These are phyloP conservation scores for Dendrobium nobile DNA, from an alignment of 106 monocot species.

Conservation along the genomic window DNA sequence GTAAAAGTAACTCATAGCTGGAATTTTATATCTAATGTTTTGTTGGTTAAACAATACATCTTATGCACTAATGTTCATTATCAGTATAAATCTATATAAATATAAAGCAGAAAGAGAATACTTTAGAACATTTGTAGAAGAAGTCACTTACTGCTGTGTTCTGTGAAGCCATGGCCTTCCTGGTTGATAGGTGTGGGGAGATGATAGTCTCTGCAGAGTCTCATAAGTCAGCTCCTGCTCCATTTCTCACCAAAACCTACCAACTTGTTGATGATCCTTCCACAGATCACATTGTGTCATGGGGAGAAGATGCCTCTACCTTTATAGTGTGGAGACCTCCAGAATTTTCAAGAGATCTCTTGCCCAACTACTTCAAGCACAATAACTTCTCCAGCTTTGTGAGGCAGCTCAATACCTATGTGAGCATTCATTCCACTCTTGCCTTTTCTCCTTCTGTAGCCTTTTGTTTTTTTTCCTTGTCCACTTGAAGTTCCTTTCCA, in stretches of 20 bases:
- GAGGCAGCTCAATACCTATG: slow-evolving; percentile 44
- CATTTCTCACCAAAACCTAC: slow-evolving; percentile 85
- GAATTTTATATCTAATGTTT: background rate
- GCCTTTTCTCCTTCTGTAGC: background rate
- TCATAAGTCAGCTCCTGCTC: slow-evolving; percentile 70
- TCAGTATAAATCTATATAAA: background rate
- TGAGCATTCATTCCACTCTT: slow-evolving; percentile 4
- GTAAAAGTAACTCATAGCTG: background rate
- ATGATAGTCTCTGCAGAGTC: slow-evolving; percentile 42
- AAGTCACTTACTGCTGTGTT: background rate
- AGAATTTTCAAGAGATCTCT: slow-evolving; percentile 9
- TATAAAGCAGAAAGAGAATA: background rate
- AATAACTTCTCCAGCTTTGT: slow-evolving; percentile 44
- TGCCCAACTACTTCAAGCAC: slow-evolving; percentile 38
- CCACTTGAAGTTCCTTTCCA: background rate
- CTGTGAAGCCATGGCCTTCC: slow-evolving; percentile 34
- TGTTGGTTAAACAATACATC: background rate
- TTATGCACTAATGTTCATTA: background rate
- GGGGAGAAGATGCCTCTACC: slow-evolving; percentile 5
- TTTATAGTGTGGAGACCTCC: slow-evolving; percentile 11
- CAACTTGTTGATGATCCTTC: slow-evolving; percentile 79
- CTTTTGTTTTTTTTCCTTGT: background rate
- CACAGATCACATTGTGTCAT: slow-evolving; percentile 36
- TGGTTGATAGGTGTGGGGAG: slow-evolving; percentile 59
- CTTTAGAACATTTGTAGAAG: background rate